Evolutionary conservation across 2,329 filamentous ascomycete genomes (phyloP).

Genomic region (Clonostachys sp.): DNA sequence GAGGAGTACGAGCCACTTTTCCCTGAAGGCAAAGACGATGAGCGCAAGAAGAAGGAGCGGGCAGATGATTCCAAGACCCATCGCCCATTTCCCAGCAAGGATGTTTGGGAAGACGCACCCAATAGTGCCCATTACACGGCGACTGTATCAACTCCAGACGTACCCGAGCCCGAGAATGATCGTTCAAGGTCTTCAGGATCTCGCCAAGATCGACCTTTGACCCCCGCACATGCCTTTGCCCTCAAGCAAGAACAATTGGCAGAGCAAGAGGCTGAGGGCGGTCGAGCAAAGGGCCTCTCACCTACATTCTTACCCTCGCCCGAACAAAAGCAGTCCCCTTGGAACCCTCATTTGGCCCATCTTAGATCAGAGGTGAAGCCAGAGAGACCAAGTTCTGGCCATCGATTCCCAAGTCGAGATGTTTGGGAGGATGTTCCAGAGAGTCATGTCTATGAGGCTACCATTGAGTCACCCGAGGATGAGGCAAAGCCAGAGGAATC

Average conservation of each 20-base stretch:
- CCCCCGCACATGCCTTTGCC: constrained; percentile 61
- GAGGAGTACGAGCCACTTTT: constrained; percentile 96
- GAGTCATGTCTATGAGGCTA: constrained; percentile 74
- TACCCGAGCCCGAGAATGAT: constrained; percentile 27
- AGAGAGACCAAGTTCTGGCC: constrained; percentile 53
- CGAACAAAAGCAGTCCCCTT: constrained; percentile 25
- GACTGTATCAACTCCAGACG: constrained; percentile 76
- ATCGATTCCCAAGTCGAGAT: constrained; percentile 85
- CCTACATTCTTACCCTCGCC: constrained; percentile 35
- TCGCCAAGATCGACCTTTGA: constrained; percentile 37
- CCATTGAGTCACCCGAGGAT: constrained; percentile 42
- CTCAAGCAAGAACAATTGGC: constrained; percentile 62
- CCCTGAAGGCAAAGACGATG: constrained; percentile 65
- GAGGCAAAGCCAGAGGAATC: constrained; percentile 14
- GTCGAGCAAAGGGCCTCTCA: constrained; percentile 4
- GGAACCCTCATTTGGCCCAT: constrained; percentile 42
- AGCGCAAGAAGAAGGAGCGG: constrained; percentile 27
- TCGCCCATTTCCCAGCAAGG: constrained; percentile 83
- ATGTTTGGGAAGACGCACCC: constrained; percentile 96
- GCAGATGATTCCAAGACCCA: constrained; percentile 47
- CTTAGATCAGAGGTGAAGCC: constrained; percentile 46
- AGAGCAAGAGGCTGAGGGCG: constrained; percentile 39
- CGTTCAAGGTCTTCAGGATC: constrained; percentile 19
- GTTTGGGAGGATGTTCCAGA: constrained; percentile 94
- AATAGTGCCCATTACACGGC: constrained; percentile 75